Percentiles rank a stretch among this genome's conserved stretches.
phyloP scores from a whole-genome alignment of 2,329 filamentous ascomycete genomes.

The Aspergillus sp. region DNA sequence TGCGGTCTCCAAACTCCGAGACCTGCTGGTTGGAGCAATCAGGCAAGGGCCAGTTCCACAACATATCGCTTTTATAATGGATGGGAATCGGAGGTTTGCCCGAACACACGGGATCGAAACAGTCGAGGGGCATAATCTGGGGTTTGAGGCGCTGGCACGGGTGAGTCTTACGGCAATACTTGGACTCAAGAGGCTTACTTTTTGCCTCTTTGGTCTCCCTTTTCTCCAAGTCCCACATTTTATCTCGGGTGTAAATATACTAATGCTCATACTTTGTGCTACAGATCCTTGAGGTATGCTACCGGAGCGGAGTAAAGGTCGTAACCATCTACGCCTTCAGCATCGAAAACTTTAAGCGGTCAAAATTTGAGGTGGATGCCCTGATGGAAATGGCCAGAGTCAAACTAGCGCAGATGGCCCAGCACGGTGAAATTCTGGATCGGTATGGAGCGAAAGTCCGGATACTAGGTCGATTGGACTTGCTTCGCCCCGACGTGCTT shows the following conservation, averaged over 20 bases:
- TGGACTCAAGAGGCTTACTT: not conserved
- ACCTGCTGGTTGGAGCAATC: conserved; percentile 83
- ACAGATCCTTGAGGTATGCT: conserved; percentile 93
- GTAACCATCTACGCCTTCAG: conserved; percentile 98
- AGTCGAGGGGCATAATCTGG: conserved; percentile 90
- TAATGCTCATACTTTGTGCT: conserved; percentile 2
- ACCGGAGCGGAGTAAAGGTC: conserved; percentile 93
- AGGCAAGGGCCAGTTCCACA: conserved; percentile 88
- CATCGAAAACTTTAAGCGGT: conserved; percentile 98
- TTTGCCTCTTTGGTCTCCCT: not conserved
- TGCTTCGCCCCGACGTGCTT: conserved; percentile 84
- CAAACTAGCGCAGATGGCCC: conserved; percentile 85
- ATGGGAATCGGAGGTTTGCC: conserved; percentile 93
- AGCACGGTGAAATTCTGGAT: conserved; percentile 90
- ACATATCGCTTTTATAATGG: conserved; percentile 99
- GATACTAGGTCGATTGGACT: conserved; percentile 77
- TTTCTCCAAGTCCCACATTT: not conserved
- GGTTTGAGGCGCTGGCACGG: conserved; percentile 89
- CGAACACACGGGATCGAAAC: conserved; percentile 90
- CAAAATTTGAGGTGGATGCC: conserved; percentile 93
- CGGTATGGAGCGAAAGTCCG: conserved; percentile 86
- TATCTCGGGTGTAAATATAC: not conserved
- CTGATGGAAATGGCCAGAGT: conserved; percentile 97
- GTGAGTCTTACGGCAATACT: conserved; percentile 49
- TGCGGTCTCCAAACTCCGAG: conserved; percentile 73